These are phyloP conservation scores for Candida ovalis DNA, from an alignment of 805 yeast genomes.

Conservation along the genomic window DNA sequence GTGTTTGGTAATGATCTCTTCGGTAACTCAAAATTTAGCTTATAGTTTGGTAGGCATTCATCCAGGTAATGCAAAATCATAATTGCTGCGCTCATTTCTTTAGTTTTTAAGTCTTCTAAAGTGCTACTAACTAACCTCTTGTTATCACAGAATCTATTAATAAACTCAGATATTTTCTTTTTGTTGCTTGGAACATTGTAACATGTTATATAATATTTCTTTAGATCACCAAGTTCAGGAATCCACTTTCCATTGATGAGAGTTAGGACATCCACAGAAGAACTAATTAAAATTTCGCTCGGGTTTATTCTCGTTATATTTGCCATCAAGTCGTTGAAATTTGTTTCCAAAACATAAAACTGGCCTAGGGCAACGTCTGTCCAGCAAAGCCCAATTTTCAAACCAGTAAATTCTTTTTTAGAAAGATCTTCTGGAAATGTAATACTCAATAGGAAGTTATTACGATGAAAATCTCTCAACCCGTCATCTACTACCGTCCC, in stretches of 20 bases:
- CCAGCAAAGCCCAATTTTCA: slow-evolving; percentile 76
- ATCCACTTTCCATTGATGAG: slow-evolving; percentile 50
- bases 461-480: slow-evolving; percentile 65
- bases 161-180: slow-evolving; percentile 36
- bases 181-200: slow-evolving; percentile 40
- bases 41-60: slow-evolving; percentile 67
- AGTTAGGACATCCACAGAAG: slow-evolving; percentile 36
- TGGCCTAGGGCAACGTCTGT: slow-evolving; percentile 83
- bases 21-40: slow-evolving; percentile 66
- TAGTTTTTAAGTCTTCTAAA: slow-evolving; percentile 34
- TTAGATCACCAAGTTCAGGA: slow-evolving; percentile 54
- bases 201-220: slow-evolving; percentile 56
- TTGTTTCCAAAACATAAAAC: slow-evolving; percentile 63
- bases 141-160: slow-evolving; percentile 38
- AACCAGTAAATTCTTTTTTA: slow-evolving; percentile 32
- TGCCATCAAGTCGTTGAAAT: slow-evolving; percentile 56
- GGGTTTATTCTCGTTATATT: slow-evolving; percentile 79
- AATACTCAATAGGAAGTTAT: slow-evolving; percentile 67
- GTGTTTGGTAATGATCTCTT: slow-evolving; percentile 46
- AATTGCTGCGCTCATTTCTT: slow-evolving; percentile 59
- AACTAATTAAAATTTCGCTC: slow-evolving; percentile 65
- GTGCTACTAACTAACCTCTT: slow-evolving; percentile 20
- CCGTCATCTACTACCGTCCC: slow-evolving; percentile 91
- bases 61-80: slow-evolving; percentile 64
- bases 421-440: slow-evolving; percentile 51